phyloP scores from a whole-genome alignment of 2,329 filamentous ascomycete species.

The Diaporthe sp. region DNA sequence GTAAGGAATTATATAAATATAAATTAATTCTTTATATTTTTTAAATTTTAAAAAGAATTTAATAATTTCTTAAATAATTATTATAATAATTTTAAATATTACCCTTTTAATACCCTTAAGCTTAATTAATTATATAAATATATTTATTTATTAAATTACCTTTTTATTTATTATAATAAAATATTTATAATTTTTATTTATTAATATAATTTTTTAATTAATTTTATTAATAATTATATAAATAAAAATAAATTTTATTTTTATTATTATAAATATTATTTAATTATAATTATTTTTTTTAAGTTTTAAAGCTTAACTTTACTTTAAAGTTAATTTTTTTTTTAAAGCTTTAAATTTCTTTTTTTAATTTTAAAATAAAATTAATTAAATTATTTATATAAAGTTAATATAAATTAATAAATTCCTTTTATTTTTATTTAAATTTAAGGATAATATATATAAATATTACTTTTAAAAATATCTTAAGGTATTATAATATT shows the following conservation, averaged over 20 bases:
- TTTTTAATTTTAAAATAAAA: neutral
- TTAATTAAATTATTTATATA: neutral
- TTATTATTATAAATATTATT: neutral
- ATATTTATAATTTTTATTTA: too few relatives aligned
- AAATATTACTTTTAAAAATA: too few relatives aligned
- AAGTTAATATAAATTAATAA: too few relatives aligned
- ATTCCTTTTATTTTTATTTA: too few relatives aligned
- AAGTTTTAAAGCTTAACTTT: neutral
- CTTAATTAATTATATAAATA: neutral
- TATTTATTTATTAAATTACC: neutral
- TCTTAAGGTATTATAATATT: neutral
- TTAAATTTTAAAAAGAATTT: neutral
- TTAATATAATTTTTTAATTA: neutral
- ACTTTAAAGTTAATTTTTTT: neutral
- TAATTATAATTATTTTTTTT: neutral
- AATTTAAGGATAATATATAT: too few relatives aligned
- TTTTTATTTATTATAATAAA: too few relatives aligned
- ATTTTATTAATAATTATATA: slow-evolving; percentile 8
- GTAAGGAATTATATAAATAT: neutral
- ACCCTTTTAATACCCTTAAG: neutral
- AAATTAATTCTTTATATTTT: neutral
- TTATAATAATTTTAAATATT: neutral
- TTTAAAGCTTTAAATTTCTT: neutral
- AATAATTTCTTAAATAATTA: neutral
- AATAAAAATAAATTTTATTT: neutral